These are phyloP conservation scores for Peronospora belbahrii DNA, from an alignment of 352 stramenopile species.

Conservation along the genomic window DNA sequence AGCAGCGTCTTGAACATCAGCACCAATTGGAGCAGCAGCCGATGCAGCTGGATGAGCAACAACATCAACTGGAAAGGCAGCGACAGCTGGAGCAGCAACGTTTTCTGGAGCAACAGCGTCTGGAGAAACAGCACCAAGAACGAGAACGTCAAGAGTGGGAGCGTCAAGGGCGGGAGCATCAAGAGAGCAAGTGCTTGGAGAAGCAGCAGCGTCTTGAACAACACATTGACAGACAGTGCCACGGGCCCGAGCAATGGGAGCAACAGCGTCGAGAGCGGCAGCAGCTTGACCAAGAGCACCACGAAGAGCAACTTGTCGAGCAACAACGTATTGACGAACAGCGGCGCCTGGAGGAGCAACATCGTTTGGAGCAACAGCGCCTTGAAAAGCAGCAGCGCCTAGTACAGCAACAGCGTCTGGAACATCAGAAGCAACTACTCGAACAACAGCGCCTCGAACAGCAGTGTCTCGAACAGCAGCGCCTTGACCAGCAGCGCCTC, in stretches of 20 bases:
- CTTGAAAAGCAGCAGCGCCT: constrained; percentile 24
- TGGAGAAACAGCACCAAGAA: constrained; percentile 26
- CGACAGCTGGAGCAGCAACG: constrained; percentile 11
- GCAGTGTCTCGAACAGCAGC: constrained; percentile 12
- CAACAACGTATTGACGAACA: constrained; percentile 5
- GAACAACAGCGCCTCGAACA: constrained; percentile 25
- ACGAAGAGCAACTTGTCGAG: constrained; percentile 10
- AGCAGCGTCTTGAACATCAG: constrained; percentile 15
- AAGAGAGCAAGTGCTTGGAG: constrained; percentile 11
- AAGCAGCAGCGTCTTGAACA: constrained; percentile 28
- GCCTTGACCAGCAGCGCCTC: constrained; percentile 21
- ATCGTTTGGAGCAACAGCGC: constrained; percentile 12
- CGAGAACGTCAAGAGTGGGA: constrained; percentile 22
- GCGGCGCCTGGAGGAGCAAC: constrained; percentile 7
- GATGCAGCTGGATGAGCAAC: constrained; percentile 13
- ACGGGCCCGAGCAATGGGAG: constrained; percentile 17
- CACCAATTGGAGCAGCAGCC: constrained; percentile 20
- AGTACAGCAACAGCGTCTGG: constrained; percentile 17
- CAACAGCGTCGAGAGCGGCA: constrained; percentile 16
- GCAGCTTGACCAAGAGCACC: constrained; percentile 28
- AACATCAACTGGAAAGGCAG: constrained; percentile 15
- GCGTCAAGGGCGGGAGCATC: constrained; percentile 8
- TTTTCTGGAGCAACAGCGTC: constrained; percentile 9
- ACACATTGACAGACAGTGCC: constrained; percentile 15
- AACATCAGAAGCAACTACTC: constrained; percentile 4